These are phyloP conservation scores for Monosporascus sp. DNA, from an alignment of 2,329 filamentous ascomycete species.

Conservation along the genomic window DNA sequence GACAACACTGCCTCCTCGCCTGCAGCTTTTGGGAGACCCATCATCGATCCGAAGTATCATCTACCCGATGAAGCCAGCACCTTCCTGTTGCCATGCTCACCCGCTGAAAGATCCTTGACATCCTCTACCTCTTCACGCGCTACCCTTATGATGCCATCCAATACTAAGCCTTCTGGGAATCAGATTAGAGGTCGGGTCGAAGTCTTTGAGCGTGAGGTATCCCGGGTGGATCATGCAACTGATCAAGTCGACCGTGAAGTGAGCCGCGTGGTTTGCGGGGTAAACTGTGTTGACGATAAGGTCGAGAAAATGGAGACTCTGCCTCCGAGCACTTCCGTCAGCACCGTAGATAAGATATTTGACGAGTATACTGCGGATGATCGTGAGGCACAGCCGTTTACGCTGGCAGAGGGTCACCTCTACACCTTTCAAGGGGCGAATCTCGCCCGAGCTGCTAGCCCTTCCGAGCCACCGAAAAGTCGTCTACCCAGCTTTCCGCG, in stretches of 20 bases:
- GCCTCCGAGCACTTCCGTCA: conserved; percentile 18
- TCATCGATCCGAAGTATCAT: not conserved
- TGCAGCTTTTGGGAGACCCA: not conserved
- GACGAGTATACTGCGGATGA: conserved; percentile 21
- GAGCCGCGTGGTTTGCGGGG: too few species aligned
- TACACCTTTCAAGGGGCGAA: not conserved
- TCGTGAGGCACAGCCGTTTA: conserved; percentile 1
- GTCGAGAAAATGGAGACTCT: conserved; percentile 1
- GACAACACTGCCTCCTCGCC: not conserved
- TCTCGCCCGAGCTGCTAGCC: not conserved
- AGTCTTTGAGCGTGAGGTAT: not conserved
- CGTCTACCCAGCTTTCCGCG: conserved; percentile 1
- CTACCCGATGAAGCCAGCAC: not conserved
- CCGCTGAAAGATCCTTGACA: not conserved
- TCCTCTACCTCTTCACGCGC: not conserved
- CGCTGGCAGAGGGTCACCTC: conserved; percentile 1
- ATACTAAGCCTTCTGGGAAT: not conserved
- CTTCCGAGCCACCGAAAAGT: conserved; percentile 1
- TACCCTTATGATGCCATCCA: not conserved
- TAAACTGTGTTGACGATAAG: not conserved
- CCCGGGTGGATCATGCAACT: not conserved
- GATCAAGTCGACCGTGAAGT: not conserved
- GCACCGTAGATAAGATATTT: conserved; percentile 29
- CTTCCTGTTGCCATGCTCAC: not conserved
- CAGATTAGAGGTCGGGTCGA: not conserved